Conservation (phyloP, 805 yeast genomes). For the Kodamaea neixiangensis region DNA sequence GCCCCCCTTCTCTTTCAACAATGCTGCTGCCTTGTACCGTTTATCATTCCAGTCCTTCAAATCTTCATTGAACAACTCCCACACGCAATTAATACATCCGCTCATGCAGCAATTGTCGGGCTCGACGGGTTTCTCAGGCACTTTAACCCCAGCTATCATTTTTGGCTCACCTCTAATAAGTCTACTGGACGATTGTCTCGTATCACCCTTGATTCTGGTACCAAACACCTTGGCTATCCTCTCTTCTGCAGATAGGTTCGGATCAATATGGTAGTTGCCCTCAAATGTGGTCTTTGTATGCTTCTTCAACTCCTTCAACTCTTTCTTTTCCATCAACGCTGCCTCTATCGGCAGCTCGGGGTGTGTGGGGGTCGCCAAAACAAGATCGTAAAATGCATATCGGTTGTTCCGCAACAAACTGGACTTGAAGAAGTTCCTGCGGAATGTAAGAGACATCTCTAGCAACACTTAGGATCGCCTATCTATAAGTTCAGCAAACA, state of each 20-base stretch:
- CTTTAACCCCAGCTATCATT: conserved; percentile 59
- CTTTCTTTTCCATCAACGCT: conserved; percentile 23
- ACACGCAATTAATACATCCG: conserved; percentile 95
- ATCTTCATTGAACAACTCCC: conserved; percentile 92
- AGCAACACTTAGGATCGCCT: not conserved
- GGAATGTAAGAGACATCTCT: not conserved
- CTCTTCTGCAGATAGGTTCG: conserved; percentile 41
- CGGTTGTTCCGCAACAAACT: conserved; percentile 6
- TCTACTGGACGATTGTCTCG: conserved; percentile 42
- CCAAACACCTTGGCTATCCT: conserved; percentile 56
- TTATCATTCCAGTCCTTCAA: conserved; percentile 73
- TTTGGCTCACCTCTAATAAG: conserved; percentile 37
- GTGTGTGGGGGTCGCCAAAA: conserved; percentile 32
- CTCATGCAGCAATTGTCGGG: conserved; percentile 98
- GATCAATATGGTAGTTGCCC: conserved; percentile 33
- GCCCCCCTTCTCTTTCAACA: conserved; percentile 39
- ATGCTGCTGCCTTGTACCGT: conserved; percentile 57
- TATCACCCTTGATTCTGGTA: conserved; percentile 55
- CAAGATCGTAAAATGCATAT: conserved; percentile 40
- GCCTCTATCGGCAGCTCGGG: conserved; percentile 38
- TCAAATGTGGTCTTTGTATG: conserved; percentile 27
- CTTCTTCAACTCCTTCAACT: conserved; percentile 20
- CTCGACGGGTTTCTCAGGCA: conserved; percentile 82
- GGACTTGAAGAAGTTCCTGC: conserved; percentile 3
- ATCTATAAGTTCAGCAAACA: not conserved